Percentiles rank a stretch among this genome's conserved stretches.
Conservation (phyloP, 495 filamentous ascomycete genomes). For the Bacidia rubella region DNA sequence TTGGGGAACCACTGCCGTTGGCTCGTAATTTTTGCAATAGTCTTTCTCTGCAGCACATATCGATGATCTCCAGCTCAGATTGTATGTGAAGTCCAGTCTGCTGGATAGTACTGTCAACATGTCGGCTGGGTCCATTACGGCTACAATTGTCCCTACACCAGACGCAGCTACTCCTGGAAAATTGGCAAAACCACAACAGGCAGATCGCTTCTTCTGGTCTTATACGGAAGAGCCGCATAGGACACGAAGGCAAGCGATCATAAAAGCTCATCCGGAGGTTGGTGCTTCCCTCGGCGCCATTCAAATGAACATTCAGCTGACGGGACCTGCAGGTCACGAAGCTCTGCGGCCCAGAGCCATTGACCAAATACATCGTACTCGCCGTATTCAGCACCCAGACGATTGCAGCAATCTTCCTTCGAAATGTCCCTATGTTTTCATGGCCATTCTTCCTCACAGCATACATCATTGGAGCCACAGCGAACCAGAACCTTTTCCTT, state of each 20-base stretch:
- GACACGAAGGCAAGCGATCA: constrained; percentile 79
- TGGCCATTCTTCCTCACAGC: constrained; percentile 71
- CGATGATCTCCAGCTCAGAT: too few relatives aligned
- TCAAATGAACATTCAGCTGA: constrained; percentile 8
- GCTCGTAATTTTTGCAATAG: too few relatives aligned
- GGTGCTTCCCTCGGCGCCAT: background rate
- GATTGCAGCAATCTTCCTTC: constrained; percentile 63
- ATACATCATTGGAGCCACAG: constrained; percentile 87
- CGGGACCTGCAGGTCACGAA: constrained; percentile 60
- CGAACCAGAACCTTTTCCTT: constrained; percentile 97
- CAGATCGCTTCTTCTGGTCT: constrained; percentile 73
- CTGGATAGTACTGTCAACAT: background rate
- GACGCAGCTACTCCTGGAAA: background rate
- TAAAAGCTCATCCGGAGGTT: constrained; percentile 97
- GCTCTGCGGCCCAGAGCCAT: constrained; percentile 89
- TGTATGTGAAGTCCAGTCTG: too few relatives aligned
- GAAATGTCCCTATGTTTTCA: constrained; percentile 66
- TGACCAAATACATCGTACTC: constrained; percentile 87
- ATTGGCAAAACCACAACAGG: constrained; percentile 5
- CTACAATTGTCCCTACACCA: background rate
- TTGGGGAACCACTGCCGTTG: too few relatives aligned
- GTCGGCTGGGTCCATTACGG: background rate
- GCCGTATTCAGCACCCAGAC: constrained; percentile 76
- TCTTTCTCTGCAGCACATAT: background rate
- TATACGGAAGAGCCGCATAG: constrained; percentile 97